A percentile compares a stretch with the other conserved stretches of the same genome.
These are phyloP conservation scores for Xylaria hypoxylon DNA, from an alignment of 2,329 filamentous ascomycete genomes.

Conservation along the genomic window DNA sequence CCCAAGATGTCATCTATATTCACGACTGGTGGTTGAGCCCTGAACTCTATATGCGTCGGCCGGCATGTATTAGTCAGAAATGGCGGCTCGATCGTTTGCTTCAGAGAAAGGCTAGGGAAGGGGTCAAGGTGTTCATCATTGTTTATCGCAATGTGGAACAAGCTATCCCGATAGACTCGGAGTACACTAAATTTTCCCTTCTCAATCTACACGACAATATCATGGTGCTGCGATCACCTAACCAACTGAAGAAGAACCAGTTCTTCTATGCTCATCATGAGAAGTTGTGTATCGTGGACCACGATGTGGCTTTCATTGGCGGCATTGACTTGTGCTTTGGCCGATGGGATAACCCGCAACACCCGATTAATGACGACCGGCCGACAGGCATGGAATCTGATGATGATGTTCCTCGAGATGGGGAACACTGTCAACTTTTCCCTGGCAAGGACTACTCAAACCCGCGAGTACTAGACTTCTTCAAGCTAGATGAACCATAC, in stretches of 20 bases:
- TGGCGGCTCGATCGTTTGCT: slow-evolving; percentile 94
- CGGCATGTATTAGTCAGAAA: slow-evolving; percentile 95
- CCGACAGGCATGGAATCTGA: slow-evolving; percentile 90
- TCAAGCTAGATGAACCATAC: slow-evolving; percentile 90
- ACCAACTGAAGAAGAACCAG: slow-evolving; percentile 98
- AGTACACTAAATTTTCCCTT: slow-evolving; percentile 96
- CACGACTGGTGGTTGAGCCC: slow-evolving; percentile 99
- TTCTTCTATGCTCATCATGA: slow-evolving; percentile 99
- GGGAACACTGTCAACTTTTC: slow-evolving; percentile 95
- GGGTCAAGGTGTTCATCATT: slow-evolving; percentile 97
- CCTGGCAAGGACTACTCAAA: slow-evolving; percentile 99
- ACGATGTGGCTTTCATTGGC: slow-evolving; percentile 94
- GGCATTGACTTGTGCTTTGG: slow-evolving; percentile 98
- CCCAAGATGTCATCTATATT: slow-evolving; percentile 97
- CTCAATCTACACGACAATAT: slow-evolving; percentile 96
- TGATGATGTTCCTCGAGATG: slow-evolving; percentile 79
- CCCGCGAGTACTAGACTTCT: slow-evolving; percentile 94
- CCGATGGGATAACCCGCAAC: slow-evolving; percentile 95
- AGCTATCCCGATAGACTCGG: slow-evolving; percentile 96
- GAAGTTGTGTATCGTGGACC: slow-evolving; percentile 96
- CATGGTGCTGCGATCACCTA: slow-evolving; percentile 94
- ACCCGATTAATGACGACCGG: slow-evolving; percentile 91
- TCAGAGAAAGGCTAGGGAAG: slow-evolving; percentile 92
- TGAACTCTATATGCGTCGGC: slow-evolving; percentile 93
- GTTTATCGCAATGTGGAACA: slow-evolving; percentile 98